A percentile compares a stretch with the other conserved stretches of the same genome.
These are phyloP conservation scores for Xanthoconium purpureum DNA, from an alignment of 768 basidiomycete genomes.

Conservation along the genomic window DNA sequence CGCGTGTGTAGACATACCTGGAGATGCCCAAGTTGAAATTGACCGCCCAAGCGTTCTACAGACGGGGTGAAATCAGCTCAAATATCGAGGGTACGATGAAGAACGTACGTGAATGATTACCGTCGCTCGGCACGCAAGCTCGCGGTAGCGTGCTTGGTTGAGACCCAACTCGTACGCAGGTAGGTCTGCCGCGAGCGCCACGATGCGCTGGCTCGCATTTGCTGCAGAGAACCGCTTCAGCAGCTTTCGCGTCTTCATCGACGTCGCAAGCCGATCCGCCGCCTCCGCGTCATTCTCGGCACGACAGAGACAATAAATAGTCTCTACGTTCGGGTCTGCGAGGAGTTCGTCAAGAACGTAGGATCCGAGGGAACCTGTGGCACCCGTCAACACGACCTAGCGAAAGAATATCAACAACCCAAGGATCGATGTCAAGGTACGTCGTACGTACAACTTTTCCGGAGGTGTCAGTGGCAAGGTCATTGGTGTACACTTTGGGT, in stretches of 20 bases:
- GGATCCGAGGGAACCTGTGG: slow-evolving; percentile 53
- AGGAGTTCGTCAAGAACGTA: slow-evolving; percentile 48
- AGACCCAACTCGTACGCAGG: slow-evolving; percentile 43
- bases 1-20: slow-evolving; percentile 11
- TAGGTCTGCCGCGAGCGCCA: slow-evolving; percentile 43
- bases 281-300: slow-evolving; percentile 46
- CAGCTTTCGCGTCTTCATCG: slow-evolving; percentile 39
- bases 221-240: slow-evolving; percentile 6
- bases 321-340: slow-evolving; percentile 33
- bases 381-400: slow-evolving; percentile 45
- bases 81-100: neutral
- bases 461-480: slow-evolving; percentile 6
- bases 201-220: slow-evolving; percentile 26
- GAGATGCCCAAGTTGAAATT: slow-evolving; percentile 46
- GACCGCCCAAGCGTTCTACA: slow-evolving; percentile 54
- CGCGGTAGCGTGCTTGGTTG: slow-evolving; percentile 32
- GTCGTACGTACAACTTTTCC: slow-evolving; percentile 15
- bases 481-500: neutral
- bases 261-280: slow-evolving; percentile 37
- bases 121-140: slow-evolving; percentile 36
- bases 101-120: slow-evolving; percentile 43
- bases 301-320: slow-evolving; percentile 50
- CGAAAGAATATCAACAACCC: neutral
- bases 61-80: neutral
- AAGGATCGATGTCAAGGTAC: neutral